A percentile compares a stretch with the other conserved stretches of the same genome.
phyloP scores from a whole-genome alignment of 73 alveolate genomes.

The Paramecium pentaurelia region DNA sequence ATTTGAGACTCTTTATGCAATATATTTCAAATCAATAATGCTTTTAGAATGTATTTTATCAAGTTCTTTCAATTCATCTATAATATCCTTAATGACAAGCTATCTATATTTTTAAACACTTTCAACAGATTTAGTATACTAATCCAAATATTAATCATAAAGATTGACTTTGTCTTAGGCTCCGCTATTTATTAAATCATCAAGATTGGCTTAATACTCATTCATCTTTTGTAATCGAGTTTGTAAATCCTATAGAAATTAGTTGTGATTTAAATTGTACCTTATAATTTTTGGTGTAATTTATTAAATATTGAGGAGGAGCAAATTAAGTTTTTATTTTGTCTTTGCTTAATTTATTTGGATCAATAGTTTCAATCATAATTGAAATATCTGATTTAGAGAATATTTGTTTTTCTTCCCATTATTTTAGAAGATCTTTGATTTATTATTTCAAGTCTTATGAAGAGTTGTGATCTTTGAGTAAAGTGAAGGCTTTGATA shows the following conservation, averaged over 20 bases:
- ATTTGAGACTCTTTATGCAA: neutral
- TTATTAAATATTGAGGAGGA: slow-evolving; percentile 18
- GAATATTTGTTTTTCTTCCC: slow-evolving; percentile 20
- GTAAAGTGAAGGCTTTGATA: neutral
- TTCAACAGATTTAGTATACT: neutral
- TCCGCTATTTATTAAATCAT: neutral
- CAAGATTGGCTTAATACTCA: neutral
- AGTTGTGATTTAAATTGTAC: neutral
- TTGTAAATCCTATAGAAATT: neutral
- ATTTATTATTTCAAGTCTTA: neutral
- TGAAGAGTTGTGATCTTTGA: neutral
- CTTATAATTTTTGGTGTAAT: slow-evolving; percentile 27
- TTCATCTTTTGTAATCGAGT: neutral
- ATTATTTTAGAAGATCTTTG: neutral
- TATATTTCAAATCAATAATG: slow-evolving; percentile 22
- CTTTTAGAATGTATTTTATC: slow-evolving; percentile 27
- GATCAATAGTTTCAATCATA: slow-evolving; percentile 1
- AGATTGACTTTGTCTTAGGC: slow-evolving; percentile 1
- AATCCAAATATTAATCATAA: neutral
- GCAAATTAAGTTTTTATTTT: neutral
- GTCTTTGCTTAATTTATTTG: neutral
- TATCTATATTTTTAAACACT: neutral
- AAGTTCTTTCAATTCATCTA: slow-evolving; percentile 25
- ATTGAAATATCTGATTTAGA: neutral
- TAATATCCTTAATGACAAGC: slow-evolving; percentile 9